Evolutionary conservation across 352 stramenopile species (phyloP), one percentile per base, ranked within the genome.

Genomic region (Phytophthora colocasiae): DNA sequence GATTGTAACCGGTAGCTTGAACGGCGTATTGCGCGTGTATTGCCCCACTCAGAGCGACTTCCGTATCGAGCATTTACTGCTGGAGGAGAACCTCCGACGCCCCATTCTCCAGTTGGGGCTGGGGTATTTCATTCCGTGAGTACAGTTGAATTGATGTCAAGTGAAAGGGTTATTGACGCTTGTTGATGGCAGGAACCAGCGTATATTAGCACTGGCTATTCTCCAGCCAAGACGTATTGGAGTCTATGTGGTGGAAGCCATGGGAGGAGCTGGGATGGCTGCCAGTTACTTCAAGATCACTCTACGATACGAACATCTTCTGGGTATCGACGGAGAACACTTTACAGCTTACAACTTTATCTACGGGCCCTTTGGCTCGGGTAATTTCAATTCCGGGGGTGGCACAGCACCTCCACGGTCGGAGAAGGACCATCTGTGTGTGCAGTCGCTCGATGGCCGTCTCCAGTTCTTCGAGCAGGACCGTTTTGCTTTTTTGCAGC

Each of bases 381-480:
- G 31, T 6, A 64, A 22, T 14, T 63, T 45, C 6, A 61, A 40
- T 40, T 61, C 62, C 24, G 67, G 62, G 19, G 49, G 44, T 41
- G 47, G 32, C 8, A 41, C 66, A 1, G 8, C 31, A 36, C 58
- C 49, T 12, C 51, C 50, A 31, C 52, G 65, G 6, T 54, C 58
- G 0, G 78, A 89, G 10, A 72, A 81, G 4, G 91, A 98, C 47
- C 86, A 96, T 55, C 63, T 98, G 4, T 93, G 86, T n/a, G 90
- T 98, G 7, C 92, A 97, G 71, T 95, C 87, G 39, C 83, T 98
- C 43, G 92, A 98, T 66, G 89, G 92, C 0, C 78, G 91, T 4
- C 71, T 98, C n/a, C 88, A 97, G 63, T 92, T 98, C 51, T 97
- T 97, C 45, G 91, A 98, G 65, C 92, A 97, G 58, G 91, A 97